These are phyloP conservation scores for Malus hybrid DNA, from an alignment of 331 rosid genomes.

Conservation along the genomic window DNA sequence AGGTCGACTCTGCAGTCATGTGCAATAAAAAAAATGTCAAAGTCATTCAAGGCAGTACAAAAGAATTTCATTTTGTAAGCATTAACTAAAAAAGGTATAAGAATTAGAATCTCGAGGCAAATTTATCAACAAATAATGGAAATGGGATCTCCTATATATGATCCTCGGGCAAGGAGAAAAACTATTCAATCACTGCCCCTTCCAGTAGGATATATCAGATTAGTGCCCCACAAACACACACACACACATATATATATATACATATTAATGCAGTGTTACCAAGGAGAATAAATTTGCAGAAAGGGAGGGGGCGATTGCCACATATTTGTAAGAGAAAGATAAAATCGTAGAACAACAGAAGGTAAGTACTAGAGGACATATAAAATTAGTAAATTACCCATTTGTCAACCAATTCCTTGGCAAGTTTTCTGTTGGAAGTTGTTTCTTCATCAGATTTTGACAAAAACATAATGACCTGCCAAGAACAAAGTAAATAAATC, in stretches of 20 bases:
- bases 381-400: slow-evolving; percentile 48
- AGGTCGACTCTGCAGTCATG: slow-evolving; percentile 73
- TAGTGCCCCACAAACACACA: too few relatives aligned
- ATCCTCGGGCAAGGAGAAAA: not conserved
- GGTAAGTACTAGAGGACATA: not conserved
- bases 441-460: slow-evolving; percentile 97
- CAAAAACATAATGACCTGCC: slow-evolving; percentile 87
- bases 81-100: not conserved
- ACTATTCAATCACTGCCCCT: not conserved
- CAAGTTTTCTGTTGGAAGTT: slow-evolving; percentile 69
- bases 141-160: not conserved
- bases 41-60: not conserved
- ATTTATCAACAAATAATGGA: not conserved
- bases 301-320: not conserved
- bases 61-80: not conserved
- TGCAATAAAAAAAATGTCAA: not conserved
- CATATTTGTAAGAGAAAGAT: not conserved
- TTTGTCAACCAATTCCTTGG: slow-evolving; percentile 90
- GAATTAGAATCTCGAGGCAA: not conserved
- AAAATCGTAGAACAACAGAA: not conserved
- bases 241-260: not conserved
- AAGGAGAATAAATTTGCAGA: not conserved
- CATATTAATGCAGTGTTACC: not conserved
- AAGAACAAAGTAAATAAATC: slow-evolving; percentile 6
- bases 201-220: not conserved